These are phyloP conservation scores for Trichophyton rubrum DNA, from an alignment of 2,329 filamentous ascomycete species.

Conservation along the genomic window DNA sequence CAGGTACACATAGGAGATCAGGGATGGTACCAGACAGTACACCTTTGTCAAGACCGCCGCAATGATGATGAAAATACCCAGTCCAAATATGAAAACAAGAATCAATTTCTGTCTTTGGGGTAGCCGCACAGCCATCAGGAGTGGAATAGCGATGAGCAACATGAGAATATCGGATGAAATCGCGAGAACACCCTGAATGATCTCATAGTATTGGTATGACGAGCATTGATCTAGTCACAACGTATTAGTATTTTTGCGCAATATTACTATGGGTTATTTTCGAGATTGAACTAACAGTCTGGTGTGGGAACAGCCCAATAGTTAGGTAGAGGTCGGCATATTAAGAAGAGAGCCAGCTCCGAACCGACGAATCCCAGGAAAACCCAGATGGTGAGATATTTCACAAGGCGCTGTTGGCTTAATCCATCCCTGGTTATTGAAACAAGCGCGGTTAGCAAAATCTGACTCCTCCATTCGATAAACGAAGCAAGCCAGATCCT, in stretches of 20 bases:
- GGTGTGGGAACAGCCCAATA: conserved; percentile 3
- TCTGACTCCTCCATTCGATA: neutral
- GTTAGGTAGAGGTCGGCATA: conserved; percentile 31
- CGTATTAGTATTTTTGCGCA: neutral
- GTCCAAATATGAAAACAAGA: conserved; percentile 31
- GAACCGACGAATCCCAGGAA: conserved; percentile 36
- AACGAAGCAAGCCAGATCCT: conserved; percentile 5
- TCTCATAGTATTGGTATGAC: conserved; percentile 35
- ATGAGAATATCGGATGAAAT: conserved; percentile 35
- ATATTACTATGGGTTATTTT: too few relatives aligned
- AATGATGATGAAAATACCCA: conserved; percentile 37
- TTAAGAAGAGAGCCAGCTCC: conserved; percentile 40
- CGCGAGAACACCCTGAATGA: conserved; percentile 26
- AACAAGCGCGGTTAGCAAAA: neutral
- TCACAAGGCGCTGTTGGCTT: conserved; percentile 25
- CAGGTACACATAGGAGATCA: conserved; percentile 34
- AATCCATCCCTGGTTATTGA: conserved; percentile 20
- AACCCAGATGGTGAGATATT: conserved; percentile 32
- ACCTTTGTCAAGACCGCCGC: conserved; percentile 40
- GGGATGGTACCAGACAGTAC: conserved; percentile 32
- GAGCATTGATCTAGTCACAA: conserved; percentile 20
- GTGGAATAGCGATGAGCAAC: conserved; percentile 32
- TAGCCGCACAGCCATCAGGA: conserved; percentile 30
- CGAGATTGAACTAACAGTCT: neutral
- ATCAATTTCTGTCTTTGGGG: conserved; percentile 34